Evolutionary conservation across 176 grass and related monocot species (phyloP).

Genomic region (Juncus effusus): DNA sequence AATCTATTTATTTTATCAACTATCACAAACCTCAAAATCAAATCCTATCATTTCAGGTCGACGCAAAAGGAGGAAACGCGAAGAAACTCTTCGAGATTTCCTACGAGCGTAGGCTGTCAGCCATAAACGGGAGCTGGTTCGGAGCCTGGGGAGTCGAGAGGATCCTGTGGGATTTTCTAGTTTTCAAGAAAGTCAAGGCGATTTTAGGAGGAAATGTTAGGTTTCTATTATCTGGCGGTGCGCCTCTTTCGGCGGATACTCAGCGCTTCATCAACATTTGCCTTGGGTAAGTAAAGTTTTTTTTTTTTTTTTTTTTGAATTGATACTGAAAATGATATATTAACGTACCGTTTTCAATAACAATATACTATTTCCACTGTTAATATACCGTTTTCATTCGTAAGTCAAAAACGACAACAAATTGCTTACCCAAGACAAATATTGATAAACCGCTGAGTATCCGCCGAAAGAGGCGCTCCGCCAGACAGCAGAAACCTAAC

Average conservation of each 20-base stretch:
- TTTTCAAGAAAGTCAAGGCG: slow-evolving; percentile 69
- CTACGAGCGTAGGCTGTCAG: slow-evolving; percentile 71
- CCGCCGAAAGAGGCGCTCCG: slow-evolving; percentile 74
- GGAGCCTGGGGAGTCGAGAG: slow-evolving; percentile 91
- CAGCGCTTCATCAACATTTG: slow-evolving; percentile 99
- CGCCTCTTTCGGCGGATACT: slow-evolving; percentile 74
- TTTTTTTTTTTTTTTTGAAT: background rate
- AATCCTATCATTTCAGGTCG: slow-evolving; percentile 43
- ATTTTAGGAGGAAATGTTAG: slow-evolving; percentile 75
- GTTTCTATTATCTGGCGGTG: slow-evolving; percentile 84
- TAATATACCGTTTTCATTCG: too few relatives aligned
- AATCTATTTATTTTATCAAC: too few relatives aligned
- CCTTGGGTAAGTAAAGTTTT: slow-evolving; percentile 89
- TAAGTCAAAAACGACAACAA: too few relatives aligned
- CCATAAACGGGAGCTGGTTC: slow-evolving; percentile 94
- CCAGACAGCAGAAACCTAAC: slow-evolving; percentile 85
- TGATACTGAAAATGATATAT: too few relatives aligned
- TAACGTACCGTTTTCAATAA: too few relatives aligned
- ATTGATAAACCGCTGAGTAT: slow-evolving; percentile 95
- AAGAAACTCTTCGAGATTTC: slow-evolving; percentile 84
- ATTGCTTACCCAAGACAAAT: slow-evolving; percentile 92
- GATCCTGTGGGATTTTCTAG: slow-evolving; percentile 77
- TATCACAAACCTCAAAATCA: too few relatives aligned
- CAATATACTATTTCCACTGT: too few relatives aligned
- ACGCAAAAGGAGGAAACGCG: slow-evolving; percentile 71